These are phyloP conservation scores for Phialophora macrospora DNA, from an alignment of 2,329 filamentous ascomycete genomes.

Conservation along the genomic window DNA sequence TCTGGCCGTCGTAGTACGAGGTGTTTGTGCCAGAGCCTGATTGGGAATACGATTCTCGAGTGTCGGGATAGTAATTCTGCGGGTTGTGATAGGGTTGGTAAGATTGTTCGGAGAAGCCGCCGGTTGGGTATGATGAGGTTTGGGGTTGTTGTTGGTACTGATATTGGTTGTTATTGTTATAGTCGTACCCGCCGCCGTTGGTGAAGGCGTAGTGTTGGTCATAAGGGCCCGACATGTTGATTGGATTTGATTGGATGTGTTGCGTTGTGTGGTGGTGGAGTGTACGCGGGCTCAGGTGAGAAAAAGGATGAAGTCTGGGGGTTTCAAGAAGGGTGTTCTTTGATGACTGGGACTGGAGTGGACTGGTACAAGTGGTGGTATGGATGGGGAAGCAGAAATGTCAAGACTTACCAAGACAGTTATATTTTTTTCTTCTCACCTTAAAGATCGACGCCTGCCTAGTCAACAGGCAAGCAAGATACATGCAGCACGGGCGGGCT, in stretches of 20 bases:
- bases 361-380: background rate
- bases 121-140: slow-evolving; percentile 15
- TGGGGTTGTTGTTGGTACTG: slow-evolving; percentile 16
- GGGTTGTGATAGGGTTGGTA: slow-evolving; percentile 22
- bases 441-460: slow-evolving; percentile 4
- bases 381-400: background rate
- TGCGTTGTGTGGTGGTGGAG: background rate
- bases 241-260: background rate
- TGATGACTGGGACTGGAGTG: slow-evolving; percentile 8
- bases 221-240: slow-evolving; percentile 27
- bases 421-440: slow-evolving; percentile 4
- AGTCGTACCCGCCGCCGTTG: slow-evolving; percentile 8
- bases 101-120: slow-evolving; percentile 17
- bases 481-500: background rate
- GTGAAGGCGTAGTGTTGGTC: slow-evolving; percentile 19
- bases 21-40: slow-evolving; percentile 8
- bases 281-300: too few species aligned
- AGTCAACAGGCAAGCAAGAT: background rate
- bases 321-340: background rate
- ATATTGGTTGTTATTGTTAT: slow-evolving; percentile 21
- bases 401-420: background rate
- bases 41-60: slow-evolving; percentile 11
- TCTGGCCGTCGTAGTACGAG: slow-evolving; percentile 16
- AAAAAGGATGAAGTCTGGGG: too few species aligned
- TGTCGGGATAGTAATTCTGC: slow-evolving; percentile 20